A percentile compares a stretch with the other conserved stretches of the same genome.
Conservation (phyloP, 345 rosid species). For the Orychophragmus violaceus region DNA sequence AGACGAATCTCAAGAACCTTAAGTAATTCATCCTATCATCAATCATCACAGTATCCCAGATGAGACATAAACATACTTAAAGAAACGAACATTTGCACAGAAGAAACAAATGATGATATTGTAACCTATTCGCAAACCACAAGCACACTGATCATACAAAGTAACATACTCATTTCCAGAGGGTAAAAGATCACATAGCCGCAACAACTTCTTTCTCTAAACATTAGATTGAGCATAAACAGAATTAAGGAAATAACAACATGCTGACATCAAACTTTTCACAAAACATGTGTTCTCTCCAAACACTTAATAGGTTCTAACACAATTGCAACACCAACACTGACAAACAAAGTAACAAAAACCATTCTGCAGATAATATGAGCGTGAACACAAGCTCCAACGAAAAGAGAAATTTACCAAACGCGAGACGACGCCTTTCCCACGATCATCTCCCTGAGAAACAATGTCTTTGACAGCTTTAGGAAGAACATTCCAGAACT, state of each 20-base stretch:
- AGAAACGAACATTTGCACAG: neutral
- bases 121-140: neutral
- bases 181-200: neutral
- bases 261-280: neutral
- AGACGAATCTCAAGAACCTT: neutral
- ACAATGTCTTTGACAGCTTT: conserved; percentile 68
- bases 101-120: neutral
- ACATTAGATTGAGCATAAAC: neutral
- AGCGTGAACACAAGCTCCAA: neutral
- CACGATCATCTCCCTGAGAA: conserved; percentile 72
- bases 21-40: neutral
- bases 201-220: neutral
- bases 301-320: neutral
- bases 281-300: neutral
- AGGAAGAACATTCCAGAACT: conserved; percentile 96
- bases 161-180: neutral
- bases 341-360: neutral
- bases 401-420: conserved; percentile 38
- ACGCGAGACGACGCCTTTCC: conserved; percentile 70
- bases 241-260: neutral
- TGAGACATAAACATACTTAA: neutral
- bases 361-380: neutral
- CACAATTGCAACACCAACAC: neutral
- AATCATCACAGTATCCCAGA: neutral
- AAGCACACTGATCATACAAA: neutral